Conservation (phyloP, 2,329 filamentous ascomycete species). For the Aspergillus sp. region DNA sequence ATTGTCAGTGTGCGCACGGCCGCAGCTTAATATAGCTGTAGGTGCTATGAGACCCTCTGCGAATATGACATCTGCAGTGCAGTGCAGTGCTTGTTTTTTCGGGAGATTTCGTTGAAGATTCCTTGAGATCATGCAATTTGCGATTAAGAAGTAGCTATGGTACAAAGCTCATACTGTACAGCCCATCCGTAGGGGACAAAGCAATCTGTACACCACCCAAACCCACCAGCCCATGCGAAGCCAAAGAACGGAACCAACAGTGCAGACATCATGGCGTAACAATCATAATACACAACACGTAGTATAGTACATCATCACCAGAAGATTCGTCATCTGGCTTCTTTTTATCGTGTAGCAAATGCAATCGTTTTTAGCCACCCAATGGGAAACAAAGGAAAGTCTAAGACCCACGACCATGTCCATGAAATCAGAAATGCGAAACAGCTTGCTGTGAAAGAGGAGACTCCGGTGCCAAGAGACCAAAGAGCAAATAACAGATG, state of each 20-base stretch:
- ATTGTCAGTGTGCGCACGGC: too few species aligned
- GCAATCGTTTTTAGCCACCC: constrained; percentile 2
- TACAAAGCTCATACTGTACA: constrained; percentile 1
- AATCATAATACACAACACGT: constrained; percentile 14
- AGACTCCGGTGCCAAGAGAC: constrained; percentile 7
- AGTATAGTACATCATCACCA: constrained; percentile 20
- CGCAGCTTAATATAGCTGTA: too few species aligned
- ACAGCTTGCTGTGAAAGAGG: constrained; percentile 14
- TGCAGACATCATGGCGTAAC: constrained; percentile 9
- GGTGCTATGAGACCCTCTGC: too few species aligned
- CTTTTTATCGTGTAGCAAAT: constrained; percentile 10
- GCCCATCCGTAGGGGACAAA: constrained; percentile 9
- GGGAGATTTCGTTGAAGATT: too few species aligned
- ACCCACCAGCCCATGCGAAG: constrained; percentile 12
- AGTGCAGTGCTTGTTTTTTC: too few species aligned
- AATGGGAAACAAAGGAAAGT: constrained; percentile 10
- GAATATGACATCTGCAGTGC: too few species aligned
- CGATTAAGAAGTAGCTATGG: not conserved
- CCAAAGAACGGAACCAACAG: constrained; percentile 6
- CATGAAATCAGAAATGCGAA: constrained; percentile 7
- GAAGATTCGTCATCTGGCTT: constrained; percentile 14
- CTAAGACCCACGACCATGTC: constrained; percentile 13
- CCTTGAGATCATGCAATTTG: not conserved
- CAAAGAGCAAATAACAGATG: constrained; percentile 7
- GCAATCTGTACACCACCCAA: constrained; percentile 12